Evolutionary conservation across 2,329 filamentous ascomycete genomes (phyloP), one percentile per base, ranked within the genome.

Genomic region (Botrytis fabae): DNA sequence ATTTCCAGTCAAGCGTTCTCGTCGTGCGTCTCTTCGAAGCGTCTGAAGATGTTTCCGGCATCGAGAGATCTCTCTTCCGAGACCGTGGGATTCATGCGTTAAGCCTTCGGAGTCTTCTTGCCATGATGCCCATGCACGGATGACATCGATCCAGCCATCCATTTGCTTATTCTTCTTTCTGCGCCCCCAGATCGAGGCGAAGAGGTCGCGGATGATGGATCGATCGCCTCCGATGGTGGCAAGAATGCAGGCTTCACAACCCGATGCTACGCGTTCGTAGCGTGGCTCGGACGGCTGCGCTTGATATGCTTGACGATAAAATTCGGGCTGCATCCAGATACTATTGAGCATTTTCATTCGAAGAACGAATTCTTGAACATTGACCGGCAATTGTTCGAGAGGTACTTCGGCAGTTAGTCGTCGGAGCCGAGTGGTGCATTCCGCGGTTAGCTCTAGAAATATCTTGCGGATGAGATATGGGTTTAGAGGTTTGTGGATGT

Each of bases 211-310:
- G 3, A 90, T 78, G 1, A 84, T 75, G 25, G 81, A 78, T 7
- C 77, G 79, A 46, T 82, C 81, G 0, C 84, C 84, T 2, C 87
- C 87, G 0, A 90, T 77, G 4, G 82, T 81, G 2, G 85, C 82
- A 20, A 89, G 78, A 42, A 87, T 84, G 74, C 88, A 90, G 2
- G 86, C 87, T 76, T 88, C 85, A 75, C 88, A 90, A 22, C 81
- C 80, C 10, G 78, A 81, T 44, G 75, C 72, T 6, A 85, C 79
- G 18, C 74, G 66, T 10, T 74, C 77, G 51, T 81, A 77, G 64
- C 75, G 76, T 42, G 70, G 69, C 1, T 82, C 77, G n/a, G 82
- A 80, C 1, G 80, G 80, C 57, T 28, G 70, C 4, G 63, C 74
- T 8, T 79, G 79, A 74, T 83, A 85, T 4, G 80, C 75, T 20